Percentiles rank a stretch among this genome's conserved stretches.
Evolutionary conservation across 148 eudicot species (phyloP).

Genomic region (Amaranthus cruentus): DNA sequence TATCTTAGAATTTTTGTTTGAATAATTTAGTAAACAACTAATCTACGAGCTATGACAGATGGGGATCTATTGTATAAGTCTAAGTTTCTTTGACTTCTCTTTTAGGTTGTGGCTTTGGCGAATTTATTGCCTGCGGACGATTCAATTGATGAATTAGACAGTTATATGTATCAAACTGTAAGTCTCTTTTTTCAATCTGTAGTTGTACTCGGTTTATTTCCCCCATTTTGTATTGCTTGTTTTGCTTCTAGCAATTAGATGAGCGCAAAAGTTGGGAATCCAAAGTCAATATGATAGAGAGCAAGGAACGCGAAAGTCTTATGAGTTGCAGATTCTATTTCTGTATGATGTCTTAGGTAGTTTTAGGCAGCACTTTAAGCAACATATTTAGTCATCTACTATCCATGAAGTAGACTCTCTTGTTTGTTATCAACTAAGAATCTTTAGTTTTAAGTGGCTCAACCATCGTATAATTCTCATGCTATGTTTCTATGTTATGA

Average conservation of each 20-base stretch:
- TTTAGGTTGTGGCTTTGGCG: slow-evolving; percentile 90
- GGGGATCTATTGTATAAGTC: not conserved
- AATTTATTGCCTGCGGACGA: slow-evolving; percentile 92
- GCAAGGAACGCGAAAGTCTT: no score
- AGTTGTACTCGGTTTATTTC: not conserved
- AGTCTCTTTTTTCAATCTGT: slow-evolving; percentile 17
- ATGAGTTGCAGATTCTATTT: no score
- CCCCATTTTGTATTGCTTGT: not conserved
- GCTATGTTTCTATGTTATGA: no score
- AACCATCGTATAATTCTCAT: no score
- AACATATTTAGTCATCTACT: no score
- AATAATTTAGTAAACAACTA: no score
- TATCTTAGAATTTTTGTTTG: not conserved
- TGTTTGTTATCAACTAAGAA: no score
- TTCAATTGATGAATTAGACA: slow-evolving; percentile 84
- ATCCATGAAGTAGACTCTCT: no score
- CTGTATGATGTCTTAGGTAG: no score
- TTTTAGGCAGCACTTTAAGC: no score
- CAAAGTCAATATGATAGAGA: no score
- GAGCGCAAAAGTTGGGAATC: not conserved
- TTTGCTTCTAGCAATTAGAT: not conserved
- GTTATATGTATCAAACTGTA: slow-evolving; percentile 99
- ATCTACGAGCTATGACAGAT: not conserved
- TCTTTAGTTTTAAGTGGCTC: no score
- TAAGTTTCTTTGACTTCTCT: not conserved